Base-by-base conservation (phyloP, 768 basidiomycete genomes). In the Xerocomellus dryophilus region DNA sequence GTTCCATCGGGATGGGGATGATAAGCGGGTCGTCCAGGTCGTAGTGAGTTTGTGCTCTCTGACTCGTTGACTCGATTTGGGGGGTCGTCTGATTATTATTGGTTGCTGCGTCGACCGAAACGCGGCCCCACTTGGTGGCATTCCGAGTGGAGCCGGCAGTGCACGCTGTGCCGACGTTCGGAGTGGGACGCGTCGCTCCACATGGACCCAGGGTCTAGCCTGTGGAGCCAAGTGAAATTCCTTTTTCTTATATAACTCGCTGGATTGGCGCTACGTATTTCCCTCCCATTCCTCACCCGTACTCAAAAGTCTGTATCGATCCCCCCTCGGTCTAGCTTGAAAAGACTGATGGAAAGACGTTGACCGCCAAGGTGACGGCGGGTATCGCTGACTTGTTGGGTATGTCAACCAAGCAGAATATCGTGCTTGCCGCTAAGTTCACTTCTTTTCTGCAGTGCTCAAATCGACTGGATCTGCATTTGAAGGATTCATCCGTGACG, bases 381-480 rank as follows among this genome's bases (percentile, higher is more conserved):
- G 93, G 93, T 0, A 71, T 95, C 34, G 73, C 76, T n/a, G 94
- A 92, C 69, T 76, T 97, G 25, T 76, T 95, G 18, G 87, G 92
- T 93, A 61, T 36, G 82, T 63, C 25, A 21, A 17, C 17, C 7
- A 5, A 6, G 21, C 12, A 2, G 6, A 34, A n/a, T 11, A 5
- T 8, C 25, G 15, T 38, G 1, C 3, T n/a, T 29, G 7, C 12
- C 9, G 7, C 11, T 20, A n/a, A n/a, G 38, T 12, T 38, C 9
- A 57, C 12, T 2, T 3, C 2, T 0, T 12, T 23, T 36, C 2
- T 11, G 15, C 60, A 91, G 94, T 97, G 14, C 81, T 98, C 63
- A 98, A 98, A 73, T 83, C 89, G 32, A 85, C 88, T 5, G 95
- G 92, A 12, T 93, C 91, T 0, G 81, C 86, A 0, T 98, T 98